Evolutionary conservation across 352 stramenopile genomes (phyloP).

Genomic region (Thalassiosira livingstoniorum): DNA sequence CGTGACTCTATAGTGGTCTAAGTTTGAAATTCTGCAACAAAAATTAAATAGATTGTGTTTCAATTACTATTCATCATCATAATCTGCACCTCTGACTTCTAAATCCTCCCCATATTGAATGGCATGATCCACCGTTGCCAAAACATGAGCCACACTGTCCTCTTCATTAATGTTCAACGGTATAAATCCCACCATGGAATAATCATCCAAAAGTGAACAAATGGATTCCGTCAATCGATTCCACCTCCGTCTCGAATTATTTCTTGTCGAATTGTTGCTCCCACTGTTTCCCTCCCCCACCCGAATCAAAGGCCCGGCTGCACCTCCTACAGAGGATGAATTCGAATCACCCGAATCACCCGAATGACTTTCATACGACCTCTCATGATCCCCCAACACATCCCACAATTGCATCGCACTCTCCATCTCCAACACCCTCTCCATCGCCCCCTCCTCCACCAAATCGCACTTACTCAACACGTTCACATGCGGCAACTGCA

Average conservation of each 20-base stretch:
- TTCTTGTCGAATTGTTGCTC: background rate
- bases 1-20: no score
- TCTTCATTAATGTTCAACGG: conserved; percentile 97
- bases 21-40: no score
- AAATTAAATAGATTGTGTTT: no score
- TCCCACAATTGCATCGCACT: conserved; percentile 77
- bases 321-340: no score
- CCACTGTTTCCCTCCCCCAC: no score
- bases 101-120: conserved; percentile 98
- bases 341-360: no score
- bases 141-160: conserved; percentile 95
- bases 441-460: conserved; percentile 88
- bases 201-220: conserved; percentile 90
- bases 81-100: conserved; percentile 83
- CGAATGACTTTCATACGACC: no score
- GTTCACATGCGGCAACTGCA: conserved; percentile 98
- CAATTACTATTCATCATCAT: conserved; percentile 60
- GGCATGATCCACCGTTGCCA: conserved; percentile 94
- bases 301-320: no score
- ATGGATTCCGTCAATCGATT: conserved; percentile 80
- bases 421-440: conserved; percentile 79
- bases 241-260: conserved; percentile 43
- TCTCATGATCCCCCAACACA: conserved; percentile 60
- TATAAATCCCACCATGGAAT: conserved; percentile 97
- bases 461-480: conserved; percentile 99